Evolutionary conservation across 768 basidiomycete species (phyloP).

Genomic region (Termitomyces heimii): DNA sequence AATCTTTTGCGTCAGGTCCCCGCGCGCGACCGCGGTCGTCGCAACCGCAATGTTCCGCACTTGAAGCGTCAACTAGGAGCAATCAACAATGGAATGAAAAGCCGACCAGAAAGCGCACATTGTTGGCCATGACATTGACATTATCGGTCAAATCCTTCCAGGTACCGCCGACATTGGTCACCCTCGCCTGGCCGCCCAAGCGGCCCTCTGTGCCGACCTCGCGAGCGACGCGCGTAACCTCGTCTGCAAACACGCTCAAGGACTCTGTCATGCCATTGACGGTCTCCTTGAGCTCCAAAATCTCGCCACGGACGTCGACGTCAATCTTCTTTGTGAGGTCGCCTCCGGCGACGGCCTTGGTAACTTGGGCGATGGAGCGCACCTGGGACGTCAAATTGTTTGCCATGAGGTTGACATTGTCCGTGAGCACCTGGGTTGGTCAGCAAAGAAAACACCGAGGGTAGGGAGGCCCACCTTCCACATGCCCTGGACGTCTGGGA

Average conservation of each 20-base stretch:
- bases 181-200: slow-evolving; percentile 90
- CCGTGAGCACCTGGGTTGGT: slow-evolving; percentile 43
- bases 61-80: slow-evolving; percentile 75
- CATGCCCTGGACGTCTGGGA: slow-evolving; percentile 91
- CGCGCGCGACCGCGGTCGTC: slow-evolving; percentile 90
- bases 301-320: slow-evolving; percentile 90
- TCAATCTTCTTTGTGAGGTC: slow-evolving; percentile 92
- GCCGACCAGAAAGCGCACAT: too few relatives aligned
- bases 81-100: too few relatives aligned
- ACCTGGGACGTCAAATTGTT: slow-evolving; percentile 91
- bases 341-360: slow-evolving; percentile 90
- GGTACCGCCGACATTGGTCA: slow-evolving; percentile 91
- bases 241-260: slow-evolving; percentile 79
- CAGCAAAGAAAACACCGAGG: neutral
- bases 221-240: slow-evolving; percentile 78
- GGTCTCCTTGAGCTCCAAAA: slow-evolving; percentile 83
- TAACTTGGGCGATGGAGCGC: slow-evolving; percentile 81
- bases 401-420: slow-evolving; percentile 87
- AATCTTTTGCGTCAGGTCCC: slow-evolving; percentile 92
- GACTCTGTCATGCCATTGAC: slow-evolving; percentile 95
- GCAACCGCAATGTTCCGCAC: slow-evolving; percentile 91
- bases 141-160: slow-evolving; percentile 98
- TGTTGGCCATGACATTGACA: slow-evolving; percentile 94
- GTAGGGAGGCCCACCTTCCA: slow-evolving; percentile 58
- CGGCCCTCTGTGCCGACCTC: slow-evolving; percentile 97